Conservation (phyloP, 768 basidiomycete genomes). For the Favolaschia claudopus region DNA sequence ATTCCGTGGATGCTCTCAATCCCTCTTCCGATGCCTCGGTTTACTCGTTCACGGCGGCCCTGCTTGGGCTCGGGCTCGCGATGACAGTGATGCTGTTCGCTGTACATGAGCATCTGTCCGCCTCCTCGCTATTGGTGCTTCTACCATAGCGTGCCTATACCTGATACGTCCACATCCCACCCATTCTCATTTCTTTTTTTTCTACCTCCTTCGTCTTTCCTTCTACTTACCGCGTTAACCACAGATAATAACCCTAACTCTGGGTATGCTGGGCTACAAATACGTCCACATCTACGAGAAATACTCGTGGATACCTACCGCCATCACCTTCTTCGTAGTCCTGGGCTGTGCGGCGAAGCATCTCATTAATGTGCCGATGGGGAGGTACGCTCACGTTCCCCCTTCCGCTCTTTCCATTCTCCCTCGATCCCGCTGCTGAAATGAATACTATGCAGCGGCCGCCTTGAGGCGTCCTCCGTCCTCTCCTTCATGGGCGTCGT, state of each 20-base stretch:
- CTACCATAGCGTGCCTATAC: no score
- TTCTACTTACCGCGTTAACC: background rate
- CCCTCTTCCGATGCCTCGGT: no score
- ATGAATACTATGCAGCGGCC: constrained; percentile 38
- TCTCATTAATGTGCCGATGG: constrained; percentile 37
- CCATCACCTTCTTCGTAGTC: constrained; percentile 45
- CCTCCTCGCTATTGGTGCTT: no score
- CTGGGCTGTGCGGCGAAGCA: constrained; percentile 57
- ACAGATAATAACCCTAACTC: constrained; percentile 37
- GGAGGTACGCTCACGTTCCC: no score
- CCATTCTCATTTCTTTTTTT: constrained; percentile 39
- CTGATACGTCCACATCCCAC: no score
- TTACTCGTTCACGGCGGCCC: no score
- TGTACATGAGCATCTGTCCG: no score
- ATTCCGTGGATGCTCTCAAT: no score
- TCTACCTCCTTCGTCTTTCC: background rate
- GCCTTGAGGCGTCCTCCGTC: constrained; percentile 40
- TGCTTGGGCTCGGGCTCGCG: no score
- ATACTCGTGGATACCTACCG: constrained; percentile 49
- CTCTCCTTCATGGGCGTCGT: constrained; percentile 46
- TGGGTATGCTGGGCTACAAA: constrained; percentile 51
- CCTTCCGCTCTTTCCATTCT: background rate
- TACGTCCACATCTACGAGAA: constrained; percentile 50
- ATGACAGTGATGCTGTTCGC: no score
- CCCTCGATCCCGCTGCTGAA: no score